Conservation (phyloP, 1,284 basidiomycete species). For the Melampsora larici-populina region DNA sequence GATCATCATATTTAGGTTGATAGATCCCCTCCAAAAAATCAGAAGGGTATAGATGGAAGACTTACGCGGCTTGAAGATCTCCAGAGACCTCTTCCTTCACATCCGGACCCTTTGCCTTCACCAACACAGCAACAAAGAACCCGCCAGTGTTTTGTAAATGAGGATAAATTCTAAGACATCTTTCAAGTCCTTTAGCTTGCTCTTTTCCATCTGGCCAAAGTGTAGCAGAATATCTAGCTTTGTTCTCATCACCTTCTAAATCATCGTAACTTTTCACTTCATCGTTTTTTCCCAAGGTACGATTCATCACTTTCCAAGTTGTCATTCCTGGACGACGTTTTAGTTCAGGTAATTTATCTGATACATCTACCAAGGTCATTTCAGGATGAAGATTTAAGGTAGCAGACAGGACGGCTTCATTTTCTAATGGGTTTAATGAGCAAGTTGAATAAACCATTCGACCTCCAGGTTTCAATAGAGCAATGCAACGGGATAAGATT, state of each 20-base stretch:
- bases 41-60: no score
- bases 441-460: constrained; percentile 97
- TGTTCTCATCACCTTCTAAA: constrained; percentile 57
- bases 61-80: no score
- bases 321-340: constrained; percentile 71
- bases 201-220: constrained; percentile 76
- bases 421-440: constrained; percentile 94
- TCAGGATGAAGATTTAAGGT: constrained; percentile 71
- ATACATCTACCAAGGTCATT: constrained; percentile 77
- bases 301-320: constrained; percentile 64
- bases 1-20: no score
- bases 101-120: constrained; percentile 55
- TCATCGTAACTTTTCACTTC: constrained; percentile 3
- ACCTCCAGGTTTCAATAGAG: constrained; percentile 77
- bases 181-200: constrained; percentile 63
- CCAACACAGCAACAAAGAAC: constrained; percentile 90
- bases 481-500: constrained; percentile 87
- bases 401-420: constrained; percentile 90
- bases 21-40: no score
- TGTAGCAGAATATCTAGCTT: constrained; percentile 65
- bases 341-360: constrained; percentile 67
- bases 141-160: constrained; percentile 96
- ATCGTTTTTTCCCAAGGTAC: constrained; percentile 3
- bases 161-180: constrained; percentile 82
- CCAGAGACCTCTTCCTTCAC: not conserved